phyloP scores from a whole-genome alignment of 352 stramenopile genomes.

The Pythium monospermum region DNA sequence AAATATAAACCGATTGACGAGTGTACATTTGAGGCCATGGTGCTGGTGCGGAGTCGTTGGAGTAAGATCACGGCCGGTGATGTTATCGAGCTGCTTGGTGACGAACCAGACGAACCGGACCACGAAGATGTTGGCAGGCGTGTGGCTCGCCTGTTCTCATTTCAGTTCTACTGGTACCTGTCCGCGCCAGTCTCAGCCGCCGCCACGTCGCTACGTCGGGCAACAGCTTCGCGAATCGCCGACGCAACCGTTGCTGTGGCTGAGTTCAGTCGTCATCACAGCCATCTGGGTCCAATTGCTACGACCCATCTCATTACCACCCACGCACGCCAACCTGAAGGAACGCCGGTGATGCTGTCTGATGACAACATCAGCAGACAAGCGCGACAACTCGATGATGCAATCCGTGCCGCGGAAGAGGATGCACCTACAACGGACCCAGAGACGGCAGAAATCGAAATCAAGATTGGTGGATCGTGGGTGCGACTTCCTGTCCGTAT shows the following conservation, averaged over 20 bases:
- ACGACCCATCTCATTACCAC: conserved; percentile 6
- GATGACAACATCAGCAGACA: conserved; percentile 1
- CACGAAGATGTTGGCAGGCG: background rate
- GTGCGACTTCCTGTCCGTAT: background rate
- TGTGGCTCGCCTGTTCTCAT: background rate
- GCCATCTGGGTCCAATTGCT: background rate
- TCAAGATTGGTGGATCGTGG: conserved; percentile 4
- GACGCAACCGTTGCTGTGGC: background rate
- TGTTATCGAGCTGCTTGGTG: conserved; percentile 1
- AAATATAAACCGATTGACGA: background rate
- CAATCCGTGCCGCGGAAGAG: background rate
- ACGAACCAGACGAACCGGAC: background rate
- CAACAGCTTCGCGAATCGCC: background rate
- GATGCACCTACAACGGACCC: background rate
- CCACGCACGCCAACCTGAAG: background rate
- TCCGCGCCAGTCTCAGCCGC: background rate
- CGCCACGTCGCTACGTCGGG: background rate
- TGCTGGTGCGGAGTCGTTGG: background rate
- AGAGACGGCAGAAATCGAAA: conserved; percentile 1
- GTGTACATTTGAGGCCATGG: background rate
- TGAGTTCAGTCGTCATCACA: background rate
- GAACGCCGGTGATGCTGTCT: background rate
- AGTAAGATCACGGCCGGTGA: conserved; percentile 1
- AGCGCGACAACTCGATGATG: background rate
- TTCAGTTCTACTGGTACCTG: conserved; percentile 6